phyloP scores from a whole-genome alignment of 2,329 filamentous ascomycete genomes.

The Coniochaeta sp. region DNA sequence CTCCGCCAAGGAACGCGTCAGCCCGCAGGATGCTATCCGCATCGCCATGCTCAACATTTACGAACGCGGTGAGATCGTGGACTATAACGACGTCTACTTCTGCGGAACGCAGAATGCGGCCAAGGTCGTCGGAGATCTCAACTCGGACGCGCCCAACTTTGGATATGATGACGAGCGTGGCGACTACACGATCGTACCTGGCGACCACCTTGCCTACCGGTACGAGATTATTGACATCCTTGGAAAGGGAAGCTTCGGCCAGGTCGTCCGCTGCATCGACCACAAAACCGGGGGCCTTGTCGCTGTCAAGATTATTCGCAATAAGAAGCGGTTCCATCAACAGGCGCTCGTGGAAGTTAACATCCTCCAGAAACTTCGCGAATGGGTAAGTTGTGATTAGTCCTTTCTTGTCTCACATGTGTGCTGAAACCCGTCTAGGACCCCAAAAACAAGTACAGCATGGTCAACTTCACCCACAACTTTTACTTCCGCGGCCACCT shows the following conservation, averaged over 20 bases:
- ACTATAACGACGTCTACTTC: constrained; percentile 93
- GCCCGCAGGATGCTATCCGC: constrained; percentile 74
- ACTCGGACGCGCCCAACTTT: constrained; percentile 79
- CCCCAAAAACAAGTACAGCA: constrained; percentile 86
- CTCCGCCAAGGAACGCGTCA: constrained; percentile 76
- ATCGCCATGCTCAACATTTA: constrained; percentile 91
- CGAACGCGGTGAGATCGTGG: constrained; percentile 91
- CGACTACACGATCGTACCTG: constrained; percentile 88
- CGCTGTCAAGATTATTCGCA: constrained; percentile 96
- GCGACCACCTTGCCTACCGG: constrained; percentile 89
- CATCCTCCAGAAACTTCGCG: constrained; percentile 90
- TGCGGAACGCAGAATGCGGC: constrained; percentile 85
- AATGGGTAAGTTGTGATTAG: constrained; percentile 92
- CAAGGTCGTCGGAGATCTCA: constrained; percentile 85
- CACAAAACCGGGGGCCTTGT: constrained; percentile 91
- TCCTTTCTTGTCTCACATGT: no score
- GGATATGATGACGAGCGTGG: constrained; percentile 97
- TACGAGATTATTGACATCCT: constrained; percentile 96
- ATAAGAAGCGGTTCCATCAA: constrained; percentile 99
- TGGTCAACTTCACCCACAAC: constrained; percentile 95
- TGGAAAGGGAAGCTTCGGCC: constrained; percentile 95
- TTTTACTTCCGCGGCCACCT: constrained; percentile 98
- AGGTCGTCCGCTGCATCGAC: constrained; percentile 94
- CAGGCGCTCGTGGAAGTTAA: constrained; percentile 98
- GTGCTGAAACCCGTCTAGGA: constrained; percentile 50